phyloP scores from a whole-genome alignment of 1,284 basidiomycete genomes.

The Sporisorium sorghi region DNA sequence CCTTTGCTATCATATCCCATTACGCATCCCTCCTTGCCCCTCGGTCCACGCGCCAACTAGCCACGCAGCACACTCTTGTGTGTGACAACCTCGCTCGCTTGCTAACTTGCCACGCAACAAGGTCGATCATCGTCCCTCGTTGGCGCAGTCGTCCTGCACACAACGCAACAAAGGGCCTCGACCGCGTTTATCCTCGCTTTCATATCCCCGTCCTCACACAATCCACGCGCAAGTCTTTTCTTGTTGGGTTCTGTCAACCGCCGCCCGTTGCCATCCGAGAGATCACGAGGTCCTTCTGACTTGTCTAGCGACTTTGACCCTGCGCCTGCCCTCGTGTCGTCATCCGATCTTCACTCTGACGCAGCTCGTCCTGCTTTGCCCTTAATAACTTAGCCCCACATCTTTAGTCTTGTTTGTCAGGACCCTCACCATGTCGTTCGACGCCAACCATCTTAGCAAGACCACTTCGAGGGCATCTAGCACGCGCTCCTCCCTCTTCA shows the following conservation, averaged over 20 bases:
- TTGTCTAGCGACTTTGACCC: background rate
- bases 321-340: conserved; percentile 2
- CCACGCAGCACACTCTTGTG: background rate
- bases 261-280: conserved; percentile 12
- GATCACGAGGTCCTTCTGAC: conserved; percentile 6
- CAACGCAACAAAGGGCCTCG: conserved; percentile 2
- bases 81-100: too few species aligned
- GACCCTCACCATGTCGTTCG: conserved; percentile 35
- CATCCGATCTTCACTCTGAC: background rate
- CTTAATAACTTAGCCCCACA: background rate
- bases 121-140: background rate
- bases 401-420: background rate
- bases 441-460: conserved; percentile 21
- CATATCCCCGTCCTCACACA: background rate
- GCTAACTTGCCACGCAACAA: too few species aligned
- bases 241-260: background rate
- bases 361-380: conserved; percentile 2
- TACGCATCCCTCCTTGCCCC: too few species aligned
- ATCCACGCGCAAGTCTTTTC: background rate
- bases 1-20: too few species aligned
- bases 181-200: background rate
- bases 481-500: conserved; percentile 40
- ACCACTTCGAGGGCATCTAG: conserved; percentile 42
- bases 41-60: background rate
- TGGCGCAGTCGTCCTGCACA: background rate